These are phyloP conservation scores for Fusarium chlamydosporum DNA, from an alignment of 2,329 filamentous ascomycete species.

Conservation along the genomic window DNA sequence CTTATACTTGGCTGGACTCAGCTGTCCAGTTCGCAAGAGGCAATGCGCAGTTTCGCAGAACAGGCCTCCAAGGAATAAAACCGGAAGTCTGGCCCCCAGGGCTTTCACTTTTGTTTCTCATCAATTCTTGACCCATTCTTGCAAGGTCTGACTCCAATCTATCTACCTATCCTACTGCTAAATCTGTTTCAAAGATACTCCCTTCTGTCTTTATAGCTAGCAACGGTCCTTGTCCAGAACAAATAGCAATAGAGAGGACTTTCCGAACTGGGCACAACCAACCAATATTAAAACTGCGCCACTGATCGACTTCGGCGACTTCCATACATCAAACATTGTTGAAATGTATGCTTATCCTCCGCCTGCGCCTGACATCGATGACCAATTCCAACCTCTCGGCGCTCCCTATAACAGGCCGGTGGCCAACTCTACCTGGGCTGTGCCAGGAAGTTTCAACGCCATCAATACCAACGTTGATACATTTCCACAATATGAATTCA, in stretches of 20 bases:
- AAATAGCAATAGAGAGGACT: conserved; percentile 14
- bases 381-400: conserved; percentile 17
- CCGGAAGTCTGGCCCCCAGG: conserved; percentile 11
- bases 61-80: conserved; percentile 25
- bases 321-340: conserved; percentile 16
- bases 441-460: conserved; percentile 14
- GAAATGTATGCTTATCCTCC: conserved; percentile 29
- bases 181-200: conserved; percentile 3
- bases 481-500: conserved; percentile 14
- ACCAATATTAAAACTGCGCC: conserved; percentile 19
- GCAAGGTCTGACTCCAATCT: conserved; percentile 14
- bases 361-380: conserved; percentile 12
- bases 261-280: not conserved
- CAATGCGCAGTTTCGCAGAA: conserved; percentile 23
- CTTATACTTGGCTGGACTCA: conserved; percentile 12
- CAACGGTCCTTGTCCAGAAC: not conserved
- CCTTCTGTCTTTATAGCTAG: conserved; percentile 2
- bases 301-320: conserved; percentile 17
- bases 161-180: not conserved
- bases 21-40: conserved; percentile 29
- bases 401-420: conserved; percentile 4
- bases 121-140: conserved; percentile 14
- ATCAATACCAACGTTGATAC: conserved; percentile 22
- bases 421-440: conserved; percentile 24
- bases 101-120: conserved; percentile 15